Base-by-base conservation (phyloP, 176 grass and related monocot species). In the Eragrostis nindensis region DNA sequence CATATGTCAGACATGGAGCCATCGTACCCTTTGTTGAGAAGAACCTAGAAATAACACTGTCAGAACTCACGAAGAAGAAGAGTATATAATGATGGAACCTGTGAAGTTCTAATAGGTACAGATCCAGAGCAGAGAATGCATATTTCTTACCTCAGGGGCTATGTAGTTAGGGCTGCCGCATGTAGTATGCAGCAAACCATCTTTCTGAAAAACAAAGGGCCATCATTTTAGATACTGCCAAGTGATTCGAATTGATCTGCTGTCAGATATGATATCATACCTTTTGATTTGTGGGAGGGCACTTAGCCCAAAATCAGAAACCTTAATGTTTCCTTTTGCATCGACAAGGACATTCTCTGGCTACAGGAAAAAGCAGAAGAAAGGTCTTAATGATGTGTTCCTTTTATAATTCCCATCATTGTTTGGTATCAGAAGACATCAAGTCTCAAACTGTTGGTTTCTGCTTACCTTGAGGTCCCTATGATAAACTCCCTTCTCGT, bases 111-210 rank as follows among this genome's bases (percentile, higher is more conserved):
- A 24, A 26, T 66, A 47, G 47, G n/a, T 66, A 54, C 56, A 59
- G 32, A 47, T 9, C 22, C 39, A 73, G 42, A 45, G 14, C 2
- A 85, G 55, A 66, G 24, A 61, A 11, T 72, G 73, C 18, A 82
- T 78, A 67, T 62, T 63, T 69, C 42, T 41, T 76, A 99, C 96
- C 89, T 99, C 92, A 26, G 96, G 96, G 21, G 92, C 96, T 84
- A 95, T 88, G 81, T 95, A 99, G 60, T 99, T 95, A 48, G 92
- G 96, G 75, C 96, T 99, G 62, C 92, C 96, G 65, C 96, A 98
- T 60, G 88, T 95, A 44, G 96, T 98, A 83, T 98, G 96, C 70
- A 99, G 66, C 46, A 99, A 84, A 74, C 93, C 93, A 71, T 99
- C 96, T 75, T 91, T 95, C 95, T 94, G 90, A 26, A 64, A 87